Evolutionary conservation across 2,329 filamentous ascomycete species (phyloP).

Genomic region (Drechslerella stenobrocha): DNA sequence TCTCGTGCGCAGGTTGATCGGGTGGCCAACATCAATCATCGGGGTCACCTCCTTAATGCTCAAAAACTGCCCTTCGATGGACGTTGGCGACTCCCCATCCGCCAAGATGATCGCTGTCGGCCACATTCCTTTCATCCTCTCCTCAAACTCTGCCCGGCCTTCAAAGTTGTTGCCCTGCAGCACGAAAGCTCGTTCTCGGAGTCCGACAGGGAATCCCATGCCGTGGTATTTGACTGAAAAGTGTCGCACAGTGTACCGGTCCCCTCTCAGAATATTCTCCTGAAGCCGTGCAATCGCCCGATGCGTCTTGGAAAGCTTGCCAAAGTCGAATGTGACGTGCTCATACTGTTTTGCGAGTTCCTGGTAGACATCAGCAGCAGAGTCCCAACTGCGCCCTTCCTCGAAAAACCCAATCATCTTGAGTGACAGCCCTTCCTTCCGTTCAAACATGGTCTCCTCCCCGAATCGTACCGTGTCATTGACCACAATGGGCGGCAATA

Average conservation of each 20-base stretch:
- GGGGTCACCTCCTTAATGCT: conserved; percentile 78
- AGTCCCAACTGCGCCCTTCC: conserved; percentile 90
- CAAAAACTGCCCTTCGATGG: conserved; percentile 87
- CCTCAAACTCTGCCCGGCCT: conserved; percentile 77
- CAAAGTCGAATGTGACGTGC: conserved; percentile 83
- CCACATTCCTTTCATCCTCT: conserved; percentile 88
- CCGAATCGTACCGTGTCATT: conserved; percentile 70
- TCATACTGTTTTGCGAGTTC: conserved; percentile 93
- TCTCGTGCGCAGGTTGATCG: conserved; percentile 83
- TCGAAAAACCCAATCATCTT: conserved; percentile 94
- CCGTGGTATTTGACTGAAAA: conserved; percentile 90
- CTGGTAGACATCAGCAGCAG: conserved; percentile 82
- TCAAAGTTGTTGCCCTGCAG: conserved; percentile 81
- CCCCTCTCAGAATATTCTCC: conserved; percentile 80
- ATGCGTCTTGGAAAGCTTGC: conserved; percentile 85
- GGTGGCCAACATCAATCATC: conserved; percentile 78
- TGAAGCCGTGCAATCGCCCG: conserved; percentile 90
- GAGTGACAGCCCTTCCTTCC: conserved; percentile 89
- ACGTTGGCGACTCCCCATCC: conserved; percentile 68
- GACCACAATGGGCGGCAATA: conserved; percentile 56
- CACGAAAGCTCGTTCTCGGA: conserved; percentile 89
- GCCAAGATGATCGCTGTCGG: conserved; percentile 80
- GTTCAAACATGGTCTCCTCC: conserved; percentile 82
- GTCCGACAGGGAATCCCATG: conserved; percentile 76
- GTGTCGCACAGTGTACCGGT: conserved; percentile 77